Conservation (phyloP, 176 grass and related monocot genomes). For the Musa schizocarpa region DNA sequence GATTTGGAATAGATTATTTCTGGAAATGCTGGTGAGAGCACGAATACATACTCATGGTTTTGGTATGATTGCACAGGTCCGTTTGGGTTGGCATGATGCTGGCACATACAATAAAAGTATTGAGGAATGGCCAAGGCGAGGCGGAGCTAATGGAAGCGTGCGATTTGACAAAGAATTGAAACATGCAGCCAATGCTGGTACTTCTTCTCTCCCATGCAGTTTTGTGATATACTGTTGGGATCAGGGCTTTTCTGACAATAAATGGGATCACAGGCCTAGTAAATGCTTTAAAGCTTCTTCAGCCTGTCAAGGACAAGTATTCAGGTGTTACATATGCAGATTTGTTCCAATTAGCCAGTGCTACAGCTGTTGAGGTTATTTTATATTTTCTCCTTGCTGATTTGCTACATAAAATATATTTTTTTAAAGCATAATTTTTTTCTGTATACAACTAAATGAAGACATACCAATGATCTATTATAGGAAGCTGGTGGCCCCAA, state of each 20-base stretch:
- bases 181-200: slow-evolving; percentile 81
- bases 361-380: slow-evolving; percentile 74
- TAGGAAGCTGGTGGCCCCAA: slow-evolving; percentile 89
- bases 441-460: neutral
- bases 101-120: slow-evolving; percentile 87
- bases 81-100: slow-evolving; percentile 80
- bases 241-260: neutral
- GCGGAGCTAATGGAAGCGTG: slow-evolving; percentile 84
- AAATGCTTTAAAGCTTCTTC: slow-evolving; percentile 73
- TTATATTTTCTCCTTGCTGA: neutral
- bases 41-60: neutral
- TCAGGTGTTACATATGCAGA: slow-evolving; percentile 61
- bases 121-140: slow-evolving; percentile 55
- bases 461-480: slow-evolving; percentile 3
- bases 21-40: no score
- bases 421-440: no score
- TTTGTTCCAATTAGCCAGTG: slow-evolving; percentile 87
- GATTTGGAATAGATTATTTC: no score
- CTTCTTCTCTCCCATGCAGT: neutral
- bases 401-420: neutral
- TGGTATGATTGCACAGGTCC: slow-evolving; percentile 34
- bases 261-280: slow-evolving; percentile 40
- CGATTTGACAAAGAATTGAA: slow-evolving; percentile 77
- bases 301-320: slow-evolving; percentile 79
- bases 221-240: neutral